Evolutionary conservation across 2,329 filamentous ascomycete genomes (phyloP), one percentile per base, ranked within the genome.

Genomic region (Aquanectria penicillioides): DNA sequence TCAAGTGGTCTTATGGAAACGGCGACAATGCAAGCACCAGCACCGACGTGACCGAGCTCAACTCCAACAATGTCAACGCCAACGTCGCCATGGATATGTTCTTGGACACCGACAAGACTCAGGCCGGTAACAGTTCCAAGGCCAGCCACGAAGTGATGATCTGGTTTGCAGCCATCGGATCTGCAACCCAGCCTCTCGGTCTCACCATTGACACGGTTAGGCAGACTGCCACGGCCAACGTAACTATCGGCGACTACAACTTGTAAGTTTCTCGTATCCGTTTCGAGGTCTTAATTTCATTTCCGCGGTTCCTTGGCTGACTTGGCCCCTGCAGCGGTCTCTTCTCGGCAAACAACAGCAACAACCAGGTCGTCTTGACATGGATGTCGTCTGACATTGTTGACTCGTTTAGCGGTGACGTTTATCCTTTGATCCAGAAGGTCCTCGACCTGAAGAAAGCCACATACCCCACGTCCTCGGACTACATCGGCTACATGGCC

Each of bases 81-180:
- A 86, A 86, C 75, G 83, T 87, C 28, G 83, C 83, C 29, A 75
- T 87, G 59, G 84, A 87, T 74, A 83, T 86, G 78, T 87, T 86
- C 71, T 71, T 86, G 51, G 83, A 85, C 62, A 68, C 65, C 22
- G 76, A 83, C 67, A 68, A 77, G 51, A 65, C 61, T 1, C 77
- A 69, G 1, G 73, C 84, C 0, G 57, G 69, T 37, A 70, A 80
- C 69, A 80, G 76, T 36, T 69, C 69, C 1, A 73, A 74, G 5
- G 80, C 84, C 3, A 64, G 67, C 9, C 82, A 79, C 72, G 84
- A 86, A 74, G 75, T 86, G 72, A 86, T 86, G 83, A 77, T 86
- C 29, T 86, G 82, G 83, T 79, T 86, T 59, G 83, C 77, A 3
- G 72, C 74, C 4, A 80, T 80, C 41, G 83, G 83, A 3, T 13